phyloP scores from a whole-genome alignment of 2,329 filamentous ascomycete species.

The Colletotrichum viniferum region DNA sequence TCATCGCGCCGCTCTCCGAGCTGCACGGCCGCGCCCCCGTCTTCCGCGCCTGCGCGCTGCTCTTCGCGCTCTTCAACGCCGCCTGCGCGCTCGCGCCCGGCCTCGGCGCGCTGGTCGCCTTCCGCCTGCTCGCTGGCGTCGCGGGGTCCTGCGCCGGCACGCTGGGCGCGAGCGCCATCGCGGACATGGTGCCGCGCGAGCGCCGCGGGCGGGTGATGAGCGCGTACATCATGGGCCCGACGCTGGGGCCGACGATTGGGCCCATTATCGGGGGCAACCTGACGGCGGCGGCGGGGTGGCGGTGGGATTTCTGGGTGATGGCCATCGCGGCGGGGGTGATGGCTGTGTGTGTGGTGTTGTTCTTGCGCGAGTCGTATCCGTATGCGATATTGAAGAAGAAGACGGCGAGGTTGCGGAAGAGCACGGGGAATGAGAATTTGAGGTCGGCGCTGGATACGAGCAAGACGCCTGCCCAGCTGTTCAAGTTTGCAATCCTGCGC shows the following conservation, averaged over 20 bases:
- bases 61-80: slow-evolving; percentile 42
- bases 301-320: slow-evolving; percentile 68
- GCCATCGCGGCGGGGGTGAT: slow-evolving; percentile 51
- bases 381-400: slow-evolving; percentile 32
- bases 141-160: slow-evolving; percentile 59
- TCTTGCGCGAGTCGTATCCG: slow-evolving; percentile 35
- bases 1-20: slow-evolving; percentile 55
- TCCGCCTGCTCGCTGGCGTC: slow-evolving; percentile 56
- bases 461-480: slow-evolving; percentile 27
- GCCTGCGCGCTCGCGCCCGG: slow-evolving; percentile 41
- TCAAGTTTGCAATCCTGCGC: slow-evolving; percentile 41
- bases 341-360: slow-evolving; percentile 25
- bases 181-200: slow-evolving; percentile 36
- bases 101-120: slow-evolving; percentile 45
- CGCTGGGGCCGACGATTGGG: slow-evolving; percentile 39
- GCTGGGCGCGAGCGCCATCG: slow-evolving; percentile 56
- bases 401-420: slow-evolving; percentile 31
- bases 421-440: slow-evolving; percentile 34
- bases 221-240: slow-evolving; percentile 60
- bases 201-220: slow-evolving; percentile 49
- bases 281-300: slow-evolving; percentile 63
- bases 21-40: slow-evolving; percentile 48
- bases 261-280: slow-evolving; percentile 62
- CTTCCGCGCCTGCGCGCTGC: slow-evolving; percentile 45
- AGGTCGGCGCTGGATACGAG: slow-evolving; percentile 8